Conservation (phyloP, 306 rosid species). For the Trifolium dubium region DNA sequence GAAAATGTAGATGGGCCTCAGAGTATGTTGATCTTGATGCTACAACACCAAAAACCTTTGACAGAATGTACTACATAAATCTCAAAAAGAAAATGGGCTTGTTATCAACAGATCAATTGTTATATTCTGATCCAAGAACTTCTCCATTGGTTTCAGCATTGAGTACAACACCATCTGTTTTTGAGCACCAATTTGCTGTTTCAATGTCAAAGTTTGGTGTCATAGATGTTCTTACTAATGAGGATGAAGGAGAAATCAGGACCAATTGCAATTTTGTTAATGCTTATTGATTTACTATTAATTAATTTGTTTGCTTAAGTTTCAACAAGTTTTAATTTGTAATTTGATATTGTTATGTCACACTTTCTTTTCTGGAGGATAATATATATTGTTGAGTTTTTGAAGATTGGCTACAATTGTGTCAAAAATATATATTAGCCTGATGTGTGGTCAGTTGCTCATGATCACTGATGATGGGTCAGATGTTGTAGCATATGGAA, state of each 20-base stretch:
- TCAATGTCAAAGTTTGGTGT: conserved; percentile 85
- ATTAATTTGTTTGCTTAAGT: neutral
- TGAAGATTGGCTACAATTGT: too few species aligned
- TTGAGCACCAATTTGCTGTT: conserved; percentile 64
- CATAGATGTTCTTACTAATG: conserved; percentile 60
- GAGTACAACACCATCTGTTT: conserved; percentile 40
- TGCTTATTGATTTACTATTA: conserved; percentile 36
- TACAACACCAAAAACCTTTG: conserved; percentile 62
- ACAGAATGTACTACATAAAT: conserved; percentile 54
- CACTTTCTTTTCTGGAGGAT: conserved; percentile 24
- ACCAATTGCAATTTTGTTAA: conserved; percentile 77
- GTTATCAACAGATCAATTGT: conserved; percentile 59
- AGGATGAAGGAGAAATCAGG: conserved; percentile 73
- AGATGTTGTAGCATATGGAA: too few species aligned
- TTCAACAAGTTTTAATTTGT: neutral
- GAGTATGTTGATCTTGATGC: conserved; percentile 88
- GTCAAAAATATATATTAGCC: too few species aligned
- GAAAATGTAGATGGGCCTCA: conserved; percentile 87
- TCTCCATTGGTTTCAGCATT: conserved; percentile 60
- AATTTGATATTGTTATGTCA: conserved; percentile 6
- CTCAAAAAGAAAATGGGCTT: conserved; percentile 72
- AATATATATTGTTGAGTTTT: too few species aligned
- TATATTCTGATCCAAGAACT: conserved; percentile 72
- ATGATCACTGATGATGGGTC: too few species aligned
- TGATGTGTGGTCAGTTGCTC: too few species aligned